phyloP scores from a whole-genome alignment of 1,284 basidiomycete species.

The Austroboletus sp. region DNA sequence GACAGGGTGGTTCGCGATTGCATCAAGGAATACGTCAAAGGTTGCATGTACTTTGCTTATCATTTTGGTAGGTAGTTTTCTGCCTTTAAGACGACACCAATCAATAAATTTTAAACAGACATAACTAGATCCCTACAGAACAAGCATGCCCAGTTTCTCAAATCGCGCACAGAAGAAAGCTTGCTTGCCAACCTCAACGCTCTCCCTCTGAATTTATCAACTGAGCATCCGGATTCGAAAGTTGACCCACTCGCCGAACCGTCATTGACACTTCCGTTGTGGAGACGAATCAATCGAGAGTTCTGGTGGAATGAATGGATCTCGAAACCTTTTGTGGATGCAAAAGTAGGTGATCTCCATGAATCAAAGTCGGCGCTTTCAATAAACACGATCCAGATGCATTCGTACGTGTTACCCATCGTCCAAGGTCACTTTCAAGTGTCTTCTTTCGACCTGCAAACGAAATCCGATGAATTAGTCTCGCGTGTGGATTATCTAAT shows the following conservation, averaged over 20 bases:
- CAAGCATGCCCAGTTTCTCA: conserved; percentile 60
- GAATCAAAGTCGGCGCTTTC: background rate
- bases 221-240: conserved; percentile 33
- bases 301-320: conserved; percentile 91
- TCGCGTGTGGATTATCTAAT: conserved; percentile 59
- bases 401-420: conserved; percentile 65
- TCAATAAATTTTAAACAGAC: conserved; percentile 40
- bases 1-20: conserved; percentile 70
- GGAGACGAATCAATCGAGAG: conserved; percentile 74
- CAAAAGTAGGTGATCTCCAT: conserved; percentile 46
- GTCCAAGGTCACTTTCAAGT: conserved; percentile 72
- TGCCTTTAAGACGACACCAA: background rate
- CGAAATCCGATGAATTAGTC: conserved; percentile 41
- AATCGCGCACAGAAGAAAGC: conserved; percentile 47
- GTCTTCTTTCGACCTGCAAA: conserved; percentile 52
- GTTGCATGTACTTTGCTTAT: conserved; percentile 77
- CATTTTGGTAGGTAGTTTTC: conserved; percentile 52
- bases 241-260: conserved; percentile 62
- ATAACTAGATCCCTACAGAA: conserved; percentile 73
- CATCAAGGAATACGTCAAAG: conserved; percentile 62
- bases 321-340: conserved; percentile 66
- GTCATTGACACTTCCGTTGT: conserved; percentile 64
- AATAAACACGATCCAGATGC: conserved; percentile 26
- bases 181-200: conserved; percentile 56
- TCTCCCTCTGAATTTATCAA: conserved; percentile 10